Conservation (phyloP, 257 asterid genomes). For the Schizonepeta tenuifolia region DNA sequence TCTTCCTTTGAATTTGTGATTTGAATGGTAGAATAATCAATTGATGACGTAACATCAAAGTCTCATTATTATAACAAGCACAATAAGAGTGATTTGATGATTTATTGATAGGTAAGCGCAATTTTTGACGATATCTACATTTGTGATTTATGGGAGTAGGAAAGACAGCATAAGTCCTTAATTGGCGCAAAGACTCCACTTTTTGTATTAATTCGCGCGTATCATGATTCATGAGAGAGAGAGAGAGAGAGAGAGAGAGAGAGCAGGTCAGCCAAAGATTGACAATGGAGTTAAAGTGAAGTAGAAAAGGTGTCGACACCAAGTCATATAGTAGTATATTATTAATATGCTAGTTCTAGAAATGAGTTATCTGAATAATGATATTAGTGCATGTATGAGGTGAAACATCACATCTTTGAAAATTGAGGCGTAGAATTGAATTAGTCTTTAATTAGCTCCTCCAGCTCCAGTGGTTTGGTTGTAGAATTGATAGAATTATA, state of each 20-base stretch:
- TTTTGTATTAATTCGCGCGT: not conserved
- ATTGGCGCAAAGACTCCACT: conserved; percentile 10
- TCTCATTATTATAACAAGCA: not conserved
- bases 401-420: conserved; percentile 35
- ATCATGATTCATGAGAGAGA: not conserved
- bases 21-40: too few species aligned
- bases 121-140: not conserved
- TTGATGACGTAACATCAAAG: not conserved
- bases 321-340: not conserved
- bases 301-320: not conserved
- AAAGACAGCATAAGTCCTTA: not conserved
- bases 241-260: not conserved
- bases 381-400: conserved; percentile 12
- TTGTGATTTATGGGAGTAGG: conserved; percentile 11
- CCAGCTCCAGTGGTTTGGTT: conserved; percentile 28
- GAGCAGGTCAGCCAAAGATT: conserved; percentile 7
- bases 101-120: not conserved
- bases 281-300: not conserved
- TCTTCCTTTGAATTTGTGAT: too few species aligned
- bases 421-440: conserved; percentile 23
- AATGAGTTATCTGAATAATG: not conserved
- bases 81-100: too few species aligned
- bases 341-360: not conserved
- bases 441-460: not conserved
- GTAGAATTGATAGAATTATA: not conserved